Conservation (phyloP, 164 flowering plant genomes). For the Pachysandra terminalis region DNA sequence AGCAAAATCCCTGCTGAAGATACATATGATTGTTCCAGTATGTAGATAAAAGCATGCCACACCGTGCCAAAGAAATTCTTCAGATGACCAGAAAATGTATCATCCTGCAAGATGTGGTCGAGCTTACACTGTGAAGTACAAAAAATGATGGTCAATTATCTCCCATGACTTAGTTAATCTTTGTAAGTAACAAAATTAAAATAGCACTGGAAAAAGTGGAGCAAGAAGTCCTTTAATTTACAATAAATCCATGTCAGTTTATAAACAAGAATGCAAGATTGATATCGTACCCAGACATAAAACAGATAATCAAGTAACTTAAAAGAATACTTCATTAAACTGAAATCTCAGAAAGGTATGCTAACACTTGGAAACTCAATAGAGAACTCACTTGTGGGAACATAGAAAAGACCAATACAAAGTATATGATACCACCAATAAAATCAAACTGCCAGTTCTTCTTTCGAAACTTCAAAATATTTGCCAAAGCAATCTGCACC, state of each 20-base stretch:
- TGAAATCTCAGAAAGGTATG: neutral
- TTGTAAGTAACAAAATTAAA: neutral
- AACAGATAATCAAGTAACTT: slow-evolving; percentile 95
- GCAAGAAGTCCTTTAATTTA: slow-evolving; percentile 60
- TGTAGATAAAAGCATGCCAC: slow-evolving; percentile 60
- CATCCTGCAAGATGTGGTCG: slow-evolving; percentile 70
- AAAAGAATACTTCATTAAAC: slow-evolving; percentile 91
- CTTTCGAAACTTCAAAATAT: too few species aligned
- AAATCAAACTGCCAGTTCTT: too few species aligned
- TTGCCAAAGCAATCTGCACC: slow-evolving; percentile 93
- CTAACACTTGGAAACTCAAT: slow-evolving; percentile 74
- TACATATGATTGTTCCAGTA: slow-evolving; percentile 69
- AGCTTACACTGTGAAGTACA: slow-evolving; percentile 43
- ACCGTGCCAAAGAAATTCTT: slow-evolving; percentile 74
- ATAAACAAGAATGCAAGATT: neutral
- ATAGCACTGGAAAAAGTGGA: neutral
- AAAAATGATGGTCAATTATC: neutral
- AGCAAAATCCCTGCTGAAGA: slow-evolving; percentile 64
- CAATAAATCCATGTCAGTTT: neutral
- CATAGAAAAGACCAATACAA: too few species aligned
- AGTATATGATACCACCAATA: too few species aligned
- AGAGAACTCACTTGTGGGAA: too few species aligned
- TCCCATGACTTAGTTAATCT: neutral
- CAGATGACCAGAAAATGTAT: slow-evolving; percentile 77
- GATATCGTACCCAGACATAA: slow-evolving; percentile 24